Base-by-base conservation (phyloP, 2,329 filamentous ascomycete species). In the Sarocladium kiliense region DNA sequence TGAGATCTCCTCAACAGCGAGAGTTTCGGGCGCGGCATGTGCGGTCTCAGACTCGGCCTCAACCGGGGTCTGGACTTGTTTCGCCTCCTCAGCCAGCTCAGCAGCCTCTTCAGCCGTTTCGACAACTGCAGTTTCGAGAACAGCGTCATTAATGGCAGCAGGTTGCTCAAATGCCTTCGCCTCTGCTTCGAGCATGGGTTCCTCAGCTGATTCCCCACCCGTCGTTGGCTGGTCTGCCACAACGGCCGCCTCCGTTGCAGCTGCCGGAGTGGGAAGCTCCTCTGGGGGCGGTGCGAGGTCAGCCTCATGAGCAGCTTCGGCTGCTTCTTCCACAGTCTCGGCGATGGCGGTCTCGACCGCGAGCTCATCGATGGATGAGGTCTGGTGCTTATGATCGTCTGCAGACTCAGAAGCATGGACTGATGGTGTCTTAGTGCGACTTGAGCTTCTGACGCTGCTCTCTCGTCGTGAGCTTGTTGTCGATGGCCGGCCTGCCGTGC, bases 351-450 rank as follows among this genome's bases (percentile, higher is more conserved):
- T 37, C 10, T 50, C 53, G 14, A 27, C 10, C 12, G 25, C 56
- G 39, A 37, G 34, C 44, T 59, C 42, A 53, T 53, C 54, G 18
- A 53, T 41, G 32, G 21, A 26, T 2, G 50, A 18, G 5, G 32
- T 18, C 4, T 41, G n/a, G 21, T 26, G 10, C 32, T 53, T 39
- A 12, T 30, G 23, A 6, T 39, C 36, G 7, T 53, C 34, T 18
- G 32, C 36, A 23, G 21, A 6, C 16, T 53, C 50, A 6, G 50
- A 53, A 12, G 50, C 32, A 53, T 41, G 50, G 9, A 41, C 36
- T 26, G 50, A 34, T 21, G 55, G 47, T 36, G 62, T 65, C 57
- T 57, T 65, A 10, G 63, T 58, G 42, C 62, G 64, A 19, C 50
- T 53, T 16, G 30, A 39, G 30, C 60, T 58, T 36, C 62, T 71